phyloP scores from a whole-genome alignment of 257 asterid species.

The Jaltomata sinuosa region DNA sequence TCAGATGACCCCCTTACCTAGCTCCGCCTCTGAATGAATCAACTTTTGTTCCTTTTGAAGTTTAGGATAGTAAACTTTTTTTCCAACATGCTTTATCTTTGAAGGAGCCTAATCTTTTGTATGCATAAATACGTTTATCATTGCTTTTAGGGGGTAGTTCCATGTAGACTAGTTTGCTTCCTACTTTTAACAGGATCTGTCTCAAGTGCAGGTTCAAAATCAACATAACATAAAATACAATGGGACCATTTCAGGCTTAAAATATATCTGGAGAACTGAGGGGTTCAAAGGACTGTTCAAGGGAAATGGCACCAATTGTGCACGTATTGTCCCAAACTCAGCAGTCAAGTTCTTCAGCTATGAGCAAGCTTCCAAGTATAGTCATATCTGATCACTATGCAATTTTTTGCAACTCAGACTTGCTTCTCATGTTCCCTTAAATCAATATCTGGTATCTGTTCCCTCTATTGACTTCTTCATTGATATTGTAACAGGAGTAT shows the following conservation, averaged over 20 bases:
- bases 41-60: background rate
- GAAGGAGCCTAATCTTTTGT: background rate
- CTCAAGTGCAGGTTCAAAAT: conserved; percentile 68
- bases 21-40: no score
- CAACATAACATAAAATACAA: conserved; percentile 73
- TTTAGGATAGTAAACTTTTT: background rate
- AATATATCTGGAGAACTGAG: conserved; percentile 75
- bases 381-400: conserved; percentile 1
- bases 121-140: background rate
- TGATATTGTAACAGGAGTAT: conserved; percentile 58
- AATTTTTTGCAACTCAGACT: background rate
- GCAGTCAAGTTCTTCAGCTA: conserved; percentile 99
- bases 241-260: conserved; percentile 83
- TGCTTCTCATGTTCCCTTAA: background rate
- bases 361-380: conserved; percentile 98
- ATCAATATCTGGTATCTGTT: background rate
- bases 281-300: conserved; percentile 75
- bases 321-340: conserved; percentile 90
- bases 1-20: no score
- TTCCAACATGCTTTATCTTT: background rate
- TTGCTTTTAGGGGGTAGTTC: background rate
- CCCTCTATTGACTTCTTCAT: conserved; percentile 11
- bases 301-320: conserved; percentile 93
- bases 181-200: conserved; percentile 3
- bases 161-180: background rate